A percentile compares a stretch with the other conserved stretches of the same genome.
Conservation (phyloP, 2,329 filamentous ascomycete species). For the Trichoderma endophyticum region DNA sequence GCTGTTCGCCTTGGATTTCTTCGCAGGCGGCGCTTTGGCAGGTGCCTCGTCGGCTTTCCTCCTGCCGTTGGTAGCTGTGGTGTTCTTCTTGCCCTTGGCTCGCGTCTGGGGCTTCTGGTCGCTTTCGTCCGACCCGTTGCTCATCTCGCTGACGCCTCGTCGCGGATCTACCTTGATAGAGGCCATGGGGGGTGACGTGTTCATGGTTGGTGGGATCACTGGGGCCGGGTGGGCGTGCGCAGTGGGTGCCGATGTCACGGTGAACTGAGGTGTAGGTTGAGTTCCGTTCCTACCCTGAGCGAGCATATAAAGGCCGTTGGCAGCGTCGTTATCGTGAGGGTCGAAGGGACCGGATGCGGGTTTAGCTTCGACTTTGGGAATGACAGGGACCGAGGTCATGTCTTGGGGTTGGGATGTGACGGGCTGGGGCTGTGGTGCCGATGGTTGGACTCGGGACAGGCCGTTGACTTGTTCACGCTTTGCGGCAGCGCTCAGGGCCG, state of each 20-base stretch:
- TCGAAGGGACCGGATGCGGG: constrained; percentile 66
- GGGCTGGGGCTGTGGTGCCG: constrained; percentile 25
- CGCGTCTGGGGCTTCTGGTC: constrained; percentile 65
- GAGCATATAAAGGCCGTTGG: constrained; percentile 89
- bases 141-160: constrained; percentile 64
- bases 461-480: constrained; percentile 51
- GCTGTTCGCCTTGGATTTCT: constrained; percentile 61
- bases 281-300: constrained; percentile 64
- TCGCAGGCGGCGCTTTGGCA: constrained; percentile 60
- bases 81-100: constrained; percentile 66
- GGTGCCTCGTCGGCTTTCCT: constrained; percentile 72
- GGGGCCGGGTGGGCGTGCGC: constrained; percentile 49
- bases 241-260: constrained; percentile 43
- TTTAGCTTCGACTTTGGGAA: constrained; percentile 49
- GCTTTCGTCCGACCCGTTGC: constrained; percentile 69
- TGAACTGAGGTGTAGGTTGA: constrained; percentile 49
- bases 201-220: constrained; percentile 34
- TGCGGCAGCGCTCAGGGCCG: constrained; percentile 75
- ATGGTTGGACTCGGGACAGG: constrained; percentile 27
- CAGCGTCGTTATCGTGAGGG: constrained; percentile 90
- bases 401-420: constrained; percentile 57
- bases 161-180: constrained; percentile 46
- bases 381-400: constrained; percentile 38
- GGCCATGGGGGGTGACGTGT: constrained; percentile 51
- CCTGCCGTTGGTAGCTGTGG: constrained; percentile 59